Evolutionary conservation across 306 rosid species (phyloP).

Genomic region (Casuarina cunninghamiana): DNA sequence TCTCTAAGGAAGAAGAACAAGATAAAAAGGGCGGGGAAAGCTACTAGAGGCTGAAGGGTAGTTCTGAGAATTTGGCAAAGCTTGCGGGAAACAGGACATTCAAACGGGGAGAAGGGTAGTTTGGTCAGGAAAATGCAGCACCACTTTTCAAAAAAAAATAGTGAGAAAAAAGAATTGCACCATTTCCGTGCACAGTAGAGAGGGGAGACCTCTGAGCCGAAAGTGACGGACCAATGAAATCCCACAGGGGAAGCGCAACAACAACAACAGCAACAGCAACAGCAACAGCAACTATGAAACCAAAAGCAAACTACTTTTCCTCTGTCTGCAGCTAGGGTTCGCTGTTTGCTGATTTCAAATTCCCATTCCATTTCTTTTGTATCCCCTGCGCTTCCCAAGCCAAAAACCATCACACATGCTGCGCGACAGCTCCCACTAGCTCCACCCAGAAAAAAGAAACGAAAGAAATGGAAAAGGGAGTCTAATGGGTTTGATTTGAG

Average conservation of each 20-base stretch:
- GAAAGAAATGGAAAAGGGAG: neutral
- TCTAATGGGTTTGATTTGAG: constrained; percentile 6
- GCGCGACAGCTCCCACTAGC: constrained; percentile 19
- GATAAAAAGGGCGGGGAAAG: neutral
- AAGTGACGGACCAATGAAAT: constrained; percentile 84
- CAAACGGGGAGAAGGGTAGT: constrained; percentile 34
- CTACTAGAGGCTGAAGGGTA: neutral
- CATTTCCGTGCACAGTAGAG: constrained; percentile 57
- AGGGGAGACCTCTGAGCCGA: constrained; percentile 53
- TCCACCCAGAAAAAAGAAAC: neutral
- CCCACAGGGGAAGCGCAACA: constrained; percentile 39
- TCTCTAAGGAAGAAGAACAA: too few relatives aligned
- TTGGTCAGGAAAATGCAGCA: constrained; percentile 1
- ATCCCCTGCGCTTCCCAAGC: neutral
- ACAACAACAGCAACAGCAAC: constrained; percentile 27
- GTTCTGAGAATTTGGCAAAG: too few relatives aligned
- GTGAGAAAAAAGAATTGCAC: constrained; percentile 14
- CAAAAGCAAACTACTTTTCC: constrained; percentile 21
- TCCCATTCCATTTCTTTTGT: neutral
- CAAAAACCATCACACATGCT: constrained; percentile 22
- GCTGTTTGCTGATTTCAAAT: constrained; percentile 2
- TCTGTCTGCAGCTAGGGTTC: constrained; percentile 37
- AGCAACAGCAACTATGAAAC: constrained; percentile 21
- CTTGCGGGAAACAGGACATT: constrained; percentile 5
- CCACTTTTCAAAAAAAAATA: neutral